Evolutionary conservation across 108 stramenopile genomes (phyloP).

Genomic region (Cyclotella atomus): DNA sequence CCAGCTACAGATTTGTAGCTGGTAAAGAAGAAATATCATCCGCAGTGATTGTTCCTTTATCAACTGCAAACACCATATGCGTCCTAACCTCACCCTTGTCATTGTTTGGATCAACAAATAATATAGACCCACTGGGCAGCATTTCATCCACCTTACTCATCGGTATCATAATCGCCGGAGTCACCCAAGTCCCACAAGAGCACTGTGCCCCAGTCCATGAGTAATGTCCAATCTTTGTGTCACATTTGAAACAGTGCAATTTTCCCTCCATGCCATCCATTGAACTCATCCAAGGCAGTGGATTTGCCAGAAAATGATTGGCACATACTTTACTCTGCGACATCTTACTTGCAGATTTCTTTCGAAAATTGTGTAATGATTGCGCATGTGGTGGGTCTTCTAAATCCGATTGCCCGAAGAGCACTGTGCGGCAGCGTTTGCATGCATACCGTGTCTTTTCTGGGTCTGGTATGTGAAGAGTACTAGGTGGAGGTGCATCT

Average conservation of each 20-base stretch:
- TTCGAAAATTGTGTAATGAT: conserved; percentile 53
- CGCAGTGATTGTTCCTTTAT: too few species aligned
- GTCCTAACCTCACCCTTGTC: background rate
- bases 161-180: conserved; percentile 83
- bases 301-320: conserved; percentile 63
- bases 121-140: background rate
- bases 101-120: background rate
- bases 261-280: conserved; percentile 68
- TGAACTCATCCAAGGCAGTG: conserved; percentile 59
- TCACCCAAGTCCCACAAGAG: conserved; percentile 86
- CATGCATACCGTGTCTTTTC: conserved; percentile 62
- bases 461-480: conserved; percentile 27
- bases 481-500: background rate
- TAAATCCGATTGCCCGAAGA: conserved; percentile 68
- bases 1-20: too few species aligned
- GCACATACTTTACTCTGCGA: conserved; percentile 16
- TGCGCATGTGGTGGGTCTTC: conserved; percentile 66
- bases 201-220: conserved; percentile 88
- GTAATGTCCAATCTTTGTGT: conserved; percentile 74
- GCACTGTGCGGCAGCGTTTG: conserved; percentile 70
- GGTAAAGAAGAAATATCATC: too few species aligned
- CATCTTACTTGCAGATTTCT: conserved; percentile 27
- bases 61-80: background rate
- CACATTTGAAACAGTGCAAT: conserved; percentile 76
- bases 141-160: conserved; percentile 72